Evolutionary conservation across 1,284 basidiomycete genomes (phyloP), one percentile per base, ranked within the genome.

Genomic region (Tausonia pullulans): DNA sequence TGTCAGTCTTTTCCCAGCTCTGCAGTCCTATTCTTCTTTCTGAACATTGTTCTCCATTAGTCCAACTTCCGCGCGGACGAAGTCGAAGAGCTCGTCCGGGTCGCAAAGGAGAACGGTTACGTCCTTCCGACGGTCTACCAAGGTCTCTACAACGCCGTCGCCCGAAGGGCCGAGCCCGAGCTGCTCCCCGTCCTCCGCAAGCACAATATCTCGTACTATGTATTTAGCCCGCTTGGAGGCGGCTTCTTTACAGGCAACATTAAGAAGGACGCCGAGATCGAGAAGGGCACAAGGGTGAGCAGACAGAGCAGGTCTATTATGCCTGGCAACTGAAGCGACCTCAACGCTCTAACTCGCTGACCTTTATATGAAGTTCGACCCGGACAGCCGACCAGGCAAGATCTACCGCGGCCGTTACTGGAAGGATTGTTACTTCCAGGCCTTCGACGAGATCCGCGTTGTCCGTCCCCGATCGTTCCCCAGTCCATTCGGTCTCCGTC

Each of bases 81-180:
- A 70, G 85, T 87, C 0, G 83, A 84, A 3, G 80, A 84, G 71
- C 83, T 87, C 4, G 79, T 83, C n/a, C 72, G 70, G 2, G 81
- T 86, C 64, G 83, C 82, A 73, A 78, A 77, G 54, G 72, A 75
- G 7, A 80, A 83, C 64, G 81, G 79, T 0, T 86, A 79, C 69
- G 79, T 86, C 67, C 79, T 81, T 71, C 86, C 87, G 1, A 82
- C 82, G 0, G 83, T 80, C 0, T 88, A 88, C 71, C 86, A 88
- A 72, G 86, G 4, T 77, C 58, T 71, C 41, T 76, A 75, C 69
- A 76, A 75, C 67, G 70, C 72, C 10, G 69, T 76, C 58, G 73
- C 72, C 27, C 71, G 74, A 49, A 72, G 72, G 41, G 81, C 82
- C 52, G 84, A 85, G 70, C 79, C 81, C 0, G 84, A 85, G 68